These are phyloP conservation scores for Cercis canadensis DNA, from an alignment of 306 rosid genomes.

Conservation along the genomic window DNA sequence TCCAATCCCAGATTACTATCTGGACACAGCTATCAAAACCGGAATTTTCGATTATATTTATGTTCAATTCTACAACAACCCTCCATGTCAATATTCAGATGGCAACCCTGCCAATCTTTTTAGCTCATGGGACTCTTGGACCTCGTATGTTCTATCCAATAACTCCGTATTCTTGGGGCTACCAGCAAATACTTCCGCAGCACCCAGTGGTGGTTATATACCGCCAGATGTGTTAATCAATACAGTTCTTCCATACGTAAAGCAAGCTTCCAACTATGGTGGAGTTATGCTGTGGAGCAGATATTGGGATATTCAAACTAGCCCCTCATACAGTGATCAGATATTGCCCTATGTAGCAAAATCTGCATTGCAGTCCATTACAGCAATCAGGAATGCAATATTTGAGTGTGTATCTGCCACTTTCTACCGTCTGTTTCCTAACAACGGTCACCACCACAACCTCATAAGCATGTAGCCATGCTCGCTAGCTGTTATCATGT, in stretches of 20 bases:
- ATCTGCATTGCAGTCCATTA: background rate
- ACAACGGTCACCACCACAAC: too few relatives aligned
- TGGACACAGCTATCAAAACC: conserved; percentile 49
- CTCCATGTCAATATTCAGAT: conserved; percentile 37
- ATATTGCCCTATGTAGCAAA: background rate
- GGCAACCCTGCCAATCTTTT: conserved; percentile 24
- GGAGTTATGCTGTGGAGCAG: conserved; percentile 71
- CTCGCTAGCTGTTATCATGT: too few relatives aligned
- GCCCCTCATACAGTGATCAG: background rate
- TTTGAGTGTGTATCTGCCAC: background rate
- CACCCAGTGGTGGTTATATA: conserved; percentile 55
- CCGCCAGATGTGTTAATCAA: conserved; percentile 30
- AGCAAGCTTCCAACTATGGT: conserved; percentile 52
- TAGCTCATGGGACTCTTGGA: conserved; percentile 52
- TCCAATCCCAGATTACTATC: conserved; percentile 34
- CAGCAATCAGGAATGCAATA: background rate
- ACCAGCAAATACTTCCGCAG: conserved; percentile 52
- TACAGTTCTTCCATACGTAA: conserved; percentile 51
- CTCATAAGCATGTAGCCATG: too few relatives aligned
- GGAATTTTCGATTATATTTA: conserved; percentile 52
- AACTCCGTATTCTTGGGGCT: conserved; percentile 56
- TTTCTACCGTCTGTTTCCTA: background rate
- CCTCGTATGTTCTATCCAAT: conserved; percentile 2
- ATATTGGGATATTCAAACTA: background rate
- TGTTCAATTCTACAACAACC: conserved; percentile 74